Conservation (phyloP, 1,139 yeast genomes). For the Hanseniaspora uvarum region DNA sequence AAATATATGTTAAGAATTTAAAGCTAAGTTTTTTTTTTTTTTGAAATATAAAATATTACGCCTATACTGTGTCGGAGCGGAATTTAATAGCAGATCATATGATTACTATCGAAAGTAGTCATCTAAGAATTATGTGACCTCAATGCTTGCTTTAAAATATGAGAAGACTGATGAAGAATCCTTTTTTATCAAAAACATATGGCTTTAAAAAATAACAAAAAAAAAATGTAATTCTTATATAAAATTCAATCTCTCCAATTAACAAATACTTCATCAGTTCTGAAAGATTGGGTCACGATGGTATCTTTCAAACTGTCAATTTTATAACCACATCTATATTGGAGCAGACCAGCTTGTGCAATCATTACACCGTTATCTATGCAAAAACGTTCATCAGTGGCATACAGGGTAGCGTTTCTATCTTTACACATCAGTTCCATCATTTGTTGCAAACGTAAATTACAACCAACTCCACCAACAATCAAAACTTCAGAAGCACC, state of each 20-base stretch:
- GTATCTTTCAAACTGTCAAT: constrained; percentile 53
- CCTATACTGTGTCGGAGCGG: neutral
- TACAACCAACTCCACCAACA: constrained; percentile 97
- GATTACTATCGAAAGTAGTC: neutral
- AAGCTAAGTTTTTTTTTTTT: no score
- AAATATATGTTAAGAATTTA: no score
- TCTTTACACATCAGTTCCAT: constrained; percentile 89
- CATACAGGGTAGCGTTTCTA: constrained; percentile 69
- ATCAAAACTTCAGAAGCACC: constrained; percentile 79
- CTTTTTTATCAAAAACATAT: no score
- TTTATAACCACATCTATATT: constrained; percentile 68
- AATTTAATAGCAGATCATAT: neutral
- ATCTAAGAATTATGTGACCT: no score
- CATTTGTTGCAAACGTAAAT: constrained; percentile 85
- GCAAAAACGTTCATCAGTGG: constrained; percentile 94
- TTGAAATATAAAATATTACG: neutral
- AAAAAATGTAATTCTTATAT: neutral
- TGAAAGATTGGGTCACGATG: constrained; percentile 82
- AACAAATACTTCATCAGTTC: constrained; percentile 90
- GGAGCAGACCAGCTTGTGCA: constrained; percentile 91
- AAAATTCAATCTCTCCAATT: constrained; percentile 58
- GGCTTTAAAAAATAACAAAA: no score
- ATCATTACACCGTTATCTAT: constrained; percentile 98
- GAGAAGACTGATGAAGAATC: no score
- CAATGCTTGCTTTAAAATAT: no score